A percentile compares a stretch with the other conserved stretches of the same genome.
Evolutionary conservation across 192 early-diverging fungal species (phyloP).

Genomic region (Umbelopsis isabellina): DNA sequence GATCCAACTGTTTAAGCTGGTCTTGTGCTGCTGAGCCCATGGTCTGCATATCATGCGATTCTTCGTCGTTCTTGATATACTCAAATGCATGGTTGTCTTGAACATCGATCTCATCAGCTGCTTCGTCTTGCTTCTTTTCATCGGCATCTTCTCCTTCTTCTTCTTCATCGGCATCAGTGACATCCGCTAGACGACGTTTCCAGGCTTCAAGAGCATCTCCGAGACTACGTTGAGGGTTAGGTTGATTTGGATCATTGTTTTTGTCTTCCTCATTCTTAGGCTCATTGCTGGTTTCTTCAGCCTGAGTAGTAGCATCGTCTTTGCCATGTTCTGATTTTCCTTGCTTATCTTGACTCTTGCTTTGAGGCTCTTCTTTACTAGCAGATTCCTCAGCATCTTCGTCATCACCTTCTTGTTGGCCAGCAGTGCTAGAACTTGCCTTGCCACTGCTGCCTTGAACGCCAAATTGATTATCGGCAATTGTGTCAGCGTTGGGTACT

Average conservation of each 20-base stretch:
- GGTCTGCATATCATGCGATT: constrained; percentile 73
- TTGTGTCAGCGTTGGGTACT: constrained; percentile 44
- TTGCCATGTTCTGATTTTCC: constrained; percentile 33
- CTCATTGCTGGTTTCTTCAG: constrained; percentile 33
- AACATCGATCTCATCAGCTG: constrained; percentile 55
- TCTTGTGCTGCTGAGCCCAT: constrained; percentile 72
- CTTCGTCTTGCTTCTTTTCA: constrained; percentile 49
- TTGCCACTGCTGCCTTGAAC: constrained; percentile 69
- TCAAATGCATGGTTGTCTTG: constrained; percentile 69
- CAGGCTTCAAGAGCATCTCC: constrained; percentile 95
- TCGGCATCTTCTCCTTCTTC: constrained; percentile 48
- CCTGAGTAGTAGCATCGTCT: constrained; percentile 12
- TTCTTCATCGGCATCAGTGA: constrained; percentile 67
- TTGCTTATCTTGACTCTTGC: constrained; percentile 31
- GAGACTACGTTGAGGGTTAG: constrained; percentile 87
- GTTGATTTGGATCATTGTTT: constrained; percentile 46
- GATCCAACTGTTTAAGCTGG: constrained; percentile 63
- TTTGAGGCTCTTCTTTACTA: constrained; percentile 27
- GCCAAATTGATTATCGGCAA: constrained; percentile 66
- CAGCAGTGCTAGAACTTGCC: constrained; percentile 43
- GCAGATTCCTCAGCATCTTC: constrained; percentile 27
- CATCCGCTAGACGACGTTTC: constrained; percentile 80
- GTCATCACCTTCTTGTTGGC: constrained; percentile 51
- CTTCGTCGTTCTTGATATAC: constrained; percentile 78
- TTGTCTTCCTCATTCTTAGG: constrained; percentile 47